Evolutionary conservation across 2,329 filamentous ascomycete genomes (phyloP), one percentile per base, ranked within the genome.

Genomic region (Neonectria hederae): DNA sequence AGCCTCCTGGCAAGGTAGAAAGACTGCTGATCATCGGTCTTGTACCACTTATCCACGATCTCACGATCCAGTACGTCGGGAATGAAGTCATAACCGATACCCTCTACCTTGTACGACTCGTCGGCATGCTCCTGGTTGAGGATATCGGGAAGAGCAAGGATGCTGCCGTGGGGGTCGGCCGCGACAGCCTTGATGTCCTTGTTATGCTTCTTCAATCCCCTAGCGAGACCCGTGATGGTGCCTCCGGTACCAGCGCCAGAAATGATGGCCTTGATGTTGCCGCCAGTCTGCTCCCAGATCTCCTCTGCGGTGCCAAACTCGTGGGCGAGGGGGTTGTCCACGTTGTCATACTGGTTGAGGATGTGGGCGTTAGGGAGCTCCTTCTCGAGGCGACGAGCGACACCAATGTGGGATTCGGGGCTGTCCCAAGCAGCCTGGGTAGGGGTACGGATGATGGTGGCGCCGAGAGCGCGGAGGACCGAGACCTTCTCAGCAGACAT

Each of bases 401-500:
- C 96, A 61, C 96, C 96, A 75, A 99, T 99, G 79, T 99, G 96
- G 59, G 92, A 97, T 82, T 99, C 96, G 59, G 96, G 96, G 42
- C 89, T 90, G 80, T 99, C 96, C 84, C 89, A 98, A 45, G 96
- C 95, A 40, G 96, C 96, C 80, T 97, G 93, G 35, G 94, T 99
- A 24, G 96, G 96, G 4, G 96, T 99, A 59, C 96, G 91, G 78
- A 99, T 97, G 80, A 99, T 98, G 76, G 97, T 97, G 45, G 96
- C 96, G 69, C 95, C 95, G 56, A 99, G 87, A 30, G 96, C 95
- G 73, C 94, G 92, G 66, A 99, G 86, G 28, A 99, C 96, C 2
- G 95, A 92, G 42, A 99, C 96, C 82, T 99, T 99, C 82, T 99
- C 96, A 52, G 94, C 92, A 1, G 94, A 97, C 96, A 99, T 99